Evolutionary conservation across 345 rosid genomes (phyloP).

Genomic region (Firmiana major): DNA sequence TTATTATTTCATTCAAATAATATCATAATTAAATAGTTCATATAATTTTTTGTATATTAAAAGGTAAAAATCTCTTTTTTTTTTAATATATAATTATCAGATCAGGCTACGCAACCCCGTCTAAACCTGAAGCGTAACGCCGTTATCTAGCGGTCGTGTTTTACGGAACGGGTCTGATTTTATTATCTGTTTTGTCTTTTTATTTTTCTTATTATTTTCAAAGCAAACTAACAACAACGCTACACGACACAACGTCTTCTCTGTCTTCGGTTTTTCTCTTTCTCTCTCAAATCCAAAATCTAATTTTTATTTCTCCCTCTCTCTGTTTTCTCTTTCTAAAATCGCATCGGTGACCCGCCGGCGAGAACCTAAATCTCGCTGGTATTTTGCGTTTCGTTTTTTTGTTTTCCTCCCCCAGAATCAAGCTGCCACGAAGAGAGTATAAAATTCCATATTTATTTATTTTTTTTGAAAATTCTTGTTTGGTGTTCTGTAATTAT

Average conservation of each 20-base stretch:
- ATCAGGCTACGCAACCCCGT: background rate
- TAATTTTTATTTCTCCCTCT: background rate
- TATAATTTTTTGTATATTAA: too few relatives aligned
- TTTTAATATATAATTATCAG: background rate
- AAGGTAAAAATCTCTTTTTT: background rate
- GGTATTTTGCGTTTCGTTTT: conserved; percentile 20
- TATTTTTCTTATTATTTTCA: conserved; percentile 1
- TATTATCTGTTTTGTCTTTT: conserved; percentile 12
- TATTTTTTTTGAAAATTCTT: background rate
- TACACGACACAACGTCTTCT: background rate
- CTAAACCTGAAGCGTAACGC: conserved; percentile 16
- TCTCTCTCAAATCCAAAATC: background rate
- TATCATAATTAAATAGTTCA: too few relatives aligned
- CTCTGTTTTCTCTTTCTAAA: conserved; percentile 10
- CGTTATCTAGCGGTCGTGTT: conserved; percentile 24
- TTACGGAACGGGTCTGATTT: conserved; percentile 21
- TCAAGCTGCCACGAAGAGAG: conserved; percentile 8
- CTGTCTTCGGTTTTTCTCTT: conserved; percentile 2
- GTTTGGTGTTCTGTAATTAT: conserved; percentile 15
- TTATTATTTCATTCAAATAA: too few relatives aligned
- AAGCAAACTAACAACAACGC: conserved; percentile 25
- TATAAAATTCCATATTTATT: background rate
- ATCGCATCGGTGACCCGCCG: conserved; percentile 19
- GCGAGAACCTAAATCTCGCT: conserved; percentile 51
- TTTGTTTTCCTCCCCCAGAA: background rate